Evolutionary conservation across 2,329 filamentous ascomycete genomes (phyloP), one percentile per base, ranked within the genome.

Genomic region (Xylaria digitata): DNA sequence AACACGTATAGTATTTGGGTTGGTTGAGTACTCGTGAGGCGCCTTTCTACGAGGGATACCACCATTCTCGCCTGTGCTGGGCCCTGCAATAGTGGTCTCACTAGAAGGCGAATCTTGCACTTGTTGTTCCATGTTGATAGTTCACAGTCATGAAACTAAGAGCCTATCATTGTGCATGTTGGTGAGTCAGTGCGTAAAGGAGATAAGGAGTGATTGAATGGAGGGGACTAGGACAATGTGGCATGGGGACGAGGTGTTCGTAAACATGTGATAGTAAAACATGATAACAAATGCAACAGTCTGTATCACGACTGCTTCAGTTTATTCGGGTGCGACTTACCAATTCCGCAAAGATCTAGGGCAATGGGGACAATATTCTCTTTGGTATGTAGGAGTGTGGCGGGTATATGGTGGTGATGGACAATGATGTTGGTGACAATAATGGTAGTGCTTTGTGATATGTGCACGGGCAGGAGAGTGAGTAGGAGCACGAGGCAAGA

Each of bases 21-120:
- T 76, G 0, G 63, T 74, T 0, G 73, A 76, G 61, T 76, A 76
- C 42, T 74, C 65, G 34, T 56, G 32, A 11, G 70, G 60, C 1
- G 45, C 54, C 45, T 73, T 54, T 43, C 23, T 49, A n/a, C 26
- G 1, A 19, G 23, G 2, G 15, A 15, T 17, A 26, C 30, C 6
- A 15, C 9, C 9, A 6, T 17, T 19, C 8, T 40, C 15, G 15
- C 11, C 23, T 17, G 26, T 21, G 13, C 6, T 34, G 1, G 32
- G 17, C 17, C 4, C 6, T 30, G 26, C n/a, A 42, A 2, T 17
- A 11, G 23, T 3, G 32, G 11, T 3, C 1, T 55, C 34, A 34
- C 21, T 15, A 15, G 32, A 21, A 37, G 61, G 19, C 8, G 54
- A 55, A 21, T 2, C 7, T 19, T 13, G 17, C 21, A 48, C 17